Percentiles rank a stretch among this genome's conserved stretches.
Evolutionary conservation across 148 eudicot species (phyloP).

Genomic region (Suaeda aralocaspica): DNA sequence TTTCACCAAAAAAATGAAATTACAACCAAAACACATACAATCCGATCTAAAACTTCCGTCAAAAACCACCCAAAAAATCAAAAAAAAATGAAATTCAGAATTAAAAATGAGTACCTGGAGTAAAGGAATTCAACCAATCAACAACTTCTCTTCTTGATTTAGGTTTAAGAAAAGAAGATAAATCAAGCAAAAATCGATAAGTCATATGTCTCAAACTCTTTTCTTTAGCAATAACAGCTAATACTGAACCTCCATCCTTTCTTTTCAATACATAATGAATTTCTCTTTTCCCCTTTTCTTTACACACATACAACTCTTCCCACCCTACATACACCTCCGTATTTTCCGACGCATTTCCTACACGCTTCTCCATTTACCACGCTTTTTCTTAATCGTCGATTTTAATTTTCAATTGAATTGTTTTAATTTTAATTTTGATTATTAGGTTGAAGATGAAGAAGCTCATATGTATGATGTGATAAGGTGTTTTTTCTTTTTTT

Average conservation of each 20-base stretch:
- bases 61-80: neutral
- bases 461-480: too few species aligned
- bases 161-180: slow-evolving; percentile 33
- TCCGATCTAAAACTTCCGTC: too few species aligned
- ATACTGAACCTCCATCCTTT: slow-evolving; percentile 53
- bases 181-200: slow-evolving; percentile 35
- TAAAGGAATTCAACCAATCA: slow-evolving; percentile 58
- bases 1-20: too few species aligned
- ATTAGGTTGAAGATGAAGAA: neutral
- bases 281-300: slow-evolving; percentile 50
- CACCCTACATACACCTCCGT: slow-evolving; percentile 47
- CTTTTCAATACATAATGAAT: slow-evolving; percentile 57
- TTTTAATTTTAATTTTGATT: neutral
- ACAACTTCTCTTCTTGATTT: slow-evolving; percentile 66
- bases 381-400: too few species aligned
- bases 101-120: slow-evolving; percentile 13
- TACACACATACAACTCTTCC: slow-evolving; percentile 57
- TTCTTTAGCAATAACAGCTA: slow-evolving; percentile 75
- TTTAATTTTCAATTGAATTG: neutral
- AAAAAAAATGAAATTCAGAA: neutral
- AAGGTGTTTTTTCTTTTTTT: neutral
- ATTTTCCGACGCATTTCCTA: neutral
- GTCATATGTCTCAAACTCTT: slow-evolving; percentile 47
- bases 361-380: neutral
- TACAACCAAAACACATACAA: too few species aligned